Conservation (phyloP, 176 grass and related monocot genomes). For the Aegilops tauschii region DNA sequence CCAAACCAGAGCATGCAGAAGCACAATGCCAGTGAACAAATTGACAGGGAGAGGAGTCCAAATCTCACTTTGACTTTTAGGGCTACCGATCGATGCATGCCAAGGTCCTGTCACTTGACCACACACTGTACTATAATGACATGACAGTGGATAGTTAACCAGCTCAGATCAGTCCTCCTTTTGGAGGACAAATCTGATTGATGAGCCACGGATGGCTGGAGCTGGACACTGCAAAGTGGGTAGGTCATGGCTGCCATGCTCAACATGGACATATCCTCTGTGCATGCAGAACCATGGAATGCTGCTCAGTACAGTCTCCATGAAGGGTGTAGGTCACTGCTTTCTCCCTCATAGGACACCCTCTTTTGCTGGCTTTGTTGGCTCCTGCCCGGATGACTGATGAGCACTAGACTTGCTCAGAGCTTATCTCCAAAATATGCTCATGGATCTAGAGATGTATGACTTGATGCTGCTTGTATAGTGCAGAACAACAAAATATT, state of each 20-base stretch:
- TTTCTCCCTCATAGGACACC: slow-evolving; percentile 1
- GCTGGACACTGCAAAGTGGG: slow-evolving; percentile 23
- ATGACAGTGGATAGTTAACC: slow-evolving; percentile 24
- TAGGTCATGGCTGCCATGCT: slow-evolving; percentile 33
- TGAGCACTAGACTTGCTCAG: background rate
- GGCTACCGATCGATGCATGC: slow-evolving; percentile 22
- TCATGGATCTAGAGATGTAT: slow-evolving; percentile 23
- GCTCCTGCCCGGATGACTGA: slow-evolving; percentile 7
- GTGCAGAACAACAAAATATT: slow-evolving; percentile 10
- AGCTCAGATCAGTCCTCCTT: slow-evolving; percentile 28
- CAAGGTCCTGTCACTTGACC: slow-evolving; percentile 26
- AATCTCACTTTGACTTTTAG: slow-evolving; percentile 34
- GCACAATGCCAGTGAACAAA: slow-evolving; percentile 4
- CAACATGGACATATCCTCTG: slow-evolving; percentile 22
- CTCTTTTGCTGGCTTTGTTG: slow-evolving; percentile 4
- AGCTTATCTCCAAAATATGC: slow-evolving; percentile 12
- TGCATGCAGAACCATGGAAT: background rate
- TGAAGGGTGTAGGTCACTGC: background rate
- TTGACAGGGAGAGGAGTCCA: slow-evolving; percentile 31
- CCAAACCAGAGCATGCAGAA: slow-evolving; percentile 22
- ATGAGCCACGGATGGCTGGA: slow-evolving; percentile 15
- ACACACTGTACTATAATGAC: background rate
- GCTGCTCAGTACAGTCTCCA: background rate
- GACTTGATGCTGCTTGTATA: background rate
- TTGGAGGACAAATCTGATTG: slow-evolving; percentile 33